Base-by-base conservation (phyloP, 208 protist genomes). In the Porcisia hertigi region DNA sequence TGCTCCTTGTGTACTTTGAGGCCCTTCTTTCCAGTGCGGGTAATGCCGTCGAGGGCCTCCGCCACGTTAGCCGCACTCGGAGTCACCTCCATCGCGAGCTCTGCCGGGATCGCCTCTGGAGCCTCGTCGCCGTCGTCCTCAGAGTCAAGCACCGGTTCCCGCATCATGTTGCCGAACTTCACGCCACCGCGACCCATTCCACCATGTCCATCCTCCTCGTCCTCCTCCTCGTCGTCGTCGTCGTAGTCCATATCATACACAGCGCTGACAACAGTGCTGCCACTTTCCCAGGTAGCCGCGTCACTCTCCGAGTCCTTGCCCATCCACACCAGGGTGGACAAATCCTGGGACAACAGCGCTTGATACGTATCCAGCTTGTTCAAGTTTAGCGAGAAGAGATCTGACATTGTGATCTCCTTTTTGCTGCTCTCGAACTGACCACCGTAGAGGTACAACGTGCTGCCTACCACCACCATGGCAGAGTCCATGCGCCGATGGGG, bases 1-100 rank as follows among this genome's bases (percentile, higher is more conserved):
- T 92, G 91, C 79, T 90, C 88, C 81, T 97, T 97, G 86, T 97
- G 93, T 20, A 92, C 88, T 71, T 94, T 88, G n/a, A 97, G 81
- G 2, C 93, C 93, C 73, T 93, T 93, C 77, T 95, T 97, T 7
- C 91, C 93, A 20, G 78, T 86, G 25, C 77, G 82, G 9, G 87
- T 94, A 36, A 92, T 71, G 25, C 77, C 80, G 49, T 90, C 89
- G 25, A 93, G 78, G 11, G 55, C 77, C 1, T 62, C 69, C 23
- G 34, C 77, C 14, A 89, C 65, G 49, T 87, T 82, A 8, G 52
- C 83, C 1, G 47, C 60, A 30, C 78, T 53, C 0, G 88, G 92
- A 1, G 92, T 96, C 52, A 87, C 88, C 70, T 81, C 87, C 43
- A 80, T 69, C 36, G 87, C 80, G 6, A 96, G 85, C 49, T 97